These are phyloP conservation scores for Ustilago vetiveriae DNA, from an alignment of 1,284 basidiomycete genomes.

Conservation along the genomic window DNA sequence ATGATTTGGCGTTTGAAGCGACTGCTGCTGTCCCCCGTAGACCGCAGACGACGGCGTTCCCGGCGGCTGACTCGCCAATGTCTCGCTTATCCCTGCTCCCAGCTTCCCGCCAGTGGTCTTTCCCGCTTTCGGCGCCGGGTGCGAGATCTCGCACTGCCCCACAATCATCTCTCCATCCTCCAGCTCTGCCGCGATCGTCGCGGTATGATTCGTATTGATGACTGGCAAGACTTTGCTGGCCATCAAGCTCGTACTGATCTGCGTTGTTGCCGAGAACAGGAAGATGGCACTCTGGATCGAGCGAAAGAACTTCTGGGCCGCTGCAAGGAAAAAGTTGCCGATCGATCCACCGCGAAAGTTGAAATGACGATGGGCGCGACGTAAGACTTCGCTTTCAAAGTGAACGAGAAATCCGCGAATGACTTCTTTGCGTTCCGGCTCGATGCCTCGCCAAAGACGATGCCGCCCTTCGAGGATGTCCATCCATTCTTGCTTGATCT, in stretches of 20 bases:
- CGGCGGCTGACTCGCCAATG: conserved; percentile 11
- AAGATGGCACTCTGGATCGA: conserved; percentile 84
- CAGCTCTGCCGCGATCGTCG: conserved; percentile 95
- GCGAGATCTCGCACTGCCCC: conserved; percentile 96
- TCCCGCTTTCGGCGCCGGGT: conserved; percentile 72
- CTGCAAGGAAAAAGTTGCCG: conserved; percentile 62
- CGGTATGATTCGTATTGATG: conserved; percentile 92
- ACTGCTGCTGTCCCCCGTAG: conserved; percentile 20
- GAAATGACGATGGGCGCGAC: conserved; percentile 73
- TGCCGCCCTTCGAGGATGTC: conserved; percentile 91
- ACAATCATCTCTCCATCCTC: conserved; percentile 80
- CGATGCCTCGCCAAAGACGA: conserved; percentile 84
- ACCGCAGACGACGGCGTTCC: conserved; percentile 52
- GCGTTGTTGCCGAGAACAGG: conserved; percentile 90
- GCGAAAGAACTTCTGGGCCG: conserved; percentile 61
- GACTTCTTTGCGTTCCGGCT: conserved; percentile 88
- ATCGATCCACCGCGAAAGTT: conserved; percentile 63
- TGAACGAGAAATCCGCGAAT: conserved; percentile 78
- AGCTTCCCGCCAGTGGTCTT: conserved; percentile 3
- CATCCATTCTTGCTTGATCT: conserved; percentile 88
- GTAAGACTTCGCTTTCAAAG: conserved; percentile 86
- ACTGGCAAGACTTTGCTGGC: conserved; percentile 80
- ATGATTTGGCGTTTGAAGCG: not conserved
- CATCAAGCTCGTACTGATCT: conserved; percentile 66
- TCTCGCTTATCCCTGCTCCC: not conserved